Evolutionary conservation across 345 rosid genomes (phyloP).

Genomic region (Triadica sebifera): DNA sequence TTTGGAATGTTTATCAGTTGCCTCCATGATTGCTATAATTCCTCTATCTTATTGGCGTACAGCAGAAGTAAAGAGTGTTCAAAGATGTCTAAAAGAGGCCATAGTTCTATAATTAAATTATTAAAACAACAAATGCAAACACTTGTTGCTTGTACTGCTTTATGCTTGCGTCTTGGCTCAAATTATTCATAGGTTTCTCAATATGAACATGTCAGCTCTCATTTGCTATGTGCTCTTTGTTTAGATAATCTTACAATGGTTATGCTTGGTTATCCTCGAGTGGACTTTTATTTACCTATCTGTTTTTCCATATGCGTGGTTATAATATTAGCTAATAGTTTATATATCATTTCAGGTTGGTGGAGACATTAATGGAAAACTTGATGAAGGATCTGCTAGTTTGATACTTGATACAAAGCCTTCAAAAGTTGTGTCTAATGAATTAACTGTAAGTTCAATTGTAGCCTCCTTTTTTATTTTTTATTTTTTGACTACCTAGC

Average conservation of each 20-base stretch:
- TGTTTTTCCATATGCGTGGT: neutral
- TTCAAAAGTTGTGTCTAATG: constrained; percentile 89
- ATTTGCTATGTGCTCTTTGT: neutral
- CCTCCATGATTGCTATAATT: constrained; percentile 12
- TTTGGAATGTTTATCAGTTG: constrained; percentile 7
- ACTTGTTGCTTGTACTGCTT: neutral
- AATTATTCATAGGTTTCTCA: neutral
- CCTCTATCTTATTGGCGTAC: neutral
- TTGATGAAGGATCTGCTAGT: constrained; percentile 89
- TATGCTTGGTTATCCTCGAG: neutral
- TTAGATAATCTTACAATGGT: neutral
- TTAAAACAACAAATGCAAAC: neutral
- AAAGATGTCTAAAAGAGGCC: neutral
- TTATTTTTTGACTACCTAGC: neutral
- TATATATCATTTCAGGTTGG: constrained; percentile 53
- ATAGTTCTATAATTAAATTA: neutral
- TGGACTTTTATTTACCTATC: neutral
- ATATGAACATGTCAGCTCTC: neutral
- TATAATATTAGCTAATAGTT: constrained; percentile 16
- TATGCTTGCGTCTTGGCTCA: neutral
- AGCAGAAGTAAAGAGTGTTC: neutral
- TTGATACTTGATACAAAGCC: constrained; percentile 89
- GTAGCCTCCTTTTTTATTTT: neutral
- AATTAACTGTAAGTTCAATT: constrained; percentile 79
- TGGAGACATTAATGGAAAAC: constrained; percentile 71